These are phyloP conservation scores for Hemisphaericaspora xylanilytica DNA, from an alignment of 1,139 yeast species.

Conservation along the genomic window DNA sequence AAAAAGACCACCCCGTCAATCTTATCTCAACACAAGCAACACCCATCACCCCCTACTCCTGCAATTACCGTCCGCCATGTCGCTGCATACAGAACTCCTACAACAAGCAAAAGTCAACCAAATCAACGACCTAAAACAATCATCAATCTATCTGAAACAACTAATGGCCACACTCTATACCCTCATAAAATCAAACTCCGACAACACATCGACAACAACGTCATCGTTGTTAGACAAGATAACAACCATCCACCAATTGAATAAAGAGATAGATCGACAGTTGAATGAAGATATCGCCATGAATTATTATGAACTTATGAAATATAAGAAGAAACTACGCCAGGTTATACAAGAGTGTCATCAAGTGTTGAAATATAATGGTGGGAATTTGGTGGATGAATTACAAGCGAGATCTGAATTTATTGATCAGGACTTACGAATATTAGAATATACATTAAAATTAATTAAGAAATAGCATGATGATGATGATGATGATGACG, in stretches of 20 bases:
- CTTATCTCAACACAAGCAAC: no score
- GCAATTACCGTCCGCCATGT: no score
- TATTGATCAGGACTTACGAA: conserved; percentile 47
- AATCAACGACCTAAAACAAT: conserved; percentile 25
- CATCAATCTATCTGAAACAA: conserved; percentile 29
- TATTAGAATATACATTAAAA: conserved; percentile 38
- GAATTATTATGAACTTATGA: conserved; percentile 26
- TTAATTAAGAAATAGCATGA: conserved; percentile 15
- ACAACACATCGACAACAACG: background rate
- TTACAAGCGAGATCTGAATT: conserved; percentile 43
- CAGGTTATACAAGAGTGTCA: conserved; percentile 20
- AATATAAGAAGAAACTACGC: conserved; percentile 20
- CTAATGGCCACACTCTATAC: conserved; percentile 25
- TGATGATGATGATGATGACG: background rate
- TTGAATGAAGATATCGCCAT: conserved; percentile 26
- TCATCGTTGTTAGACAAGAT: conserved; percentile 39
- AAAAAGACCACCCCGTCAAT: no score
- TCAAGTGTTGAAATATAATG: conserved; percentile 12
- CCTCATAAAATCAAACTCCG: conserved; percentile 29
- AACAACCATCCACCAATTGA: conserved; percentile 43
- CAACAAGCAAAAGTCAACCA: conserved; percentile 39
- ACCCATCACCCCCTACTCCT: no score
- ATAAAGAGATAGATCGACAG: conserved; percentile 38
- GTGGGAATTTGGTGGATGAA: conserved; percentile 26
- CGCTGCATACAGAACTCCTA: conserved; percentile 30